Percentiles rank a stretch among this genome's conserved stretches.
Evolutionary conservation across 805 yeast species (phyloP).

Genomic region (Nakazawaea ernobii): DNA sequence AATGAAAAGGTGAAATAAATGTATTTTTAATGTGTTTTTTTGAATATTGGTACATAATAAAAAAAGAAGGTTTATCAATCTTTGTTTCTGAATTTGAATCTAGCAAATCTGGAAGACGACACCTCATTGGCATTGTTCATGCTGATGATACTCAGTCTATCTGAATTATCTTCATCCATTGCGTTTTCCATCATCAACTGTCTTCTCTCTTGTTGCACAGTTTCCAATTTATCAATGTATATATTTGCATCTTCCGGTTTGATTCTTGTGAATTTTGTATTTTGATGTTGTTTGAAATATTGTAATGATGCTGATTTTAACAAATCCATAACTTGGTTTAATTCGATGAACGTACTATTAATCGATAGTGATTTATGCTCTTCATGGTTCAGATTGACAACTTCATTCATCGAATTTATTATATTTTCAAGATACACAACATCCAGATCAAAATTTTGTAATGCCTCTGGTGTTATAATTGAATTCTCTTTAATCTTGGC

Average conservation of each 20-base stretch:
- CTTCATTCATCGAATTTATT: conserved; percentile 31
- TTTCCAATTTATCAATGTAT: conserved; percentile 50
- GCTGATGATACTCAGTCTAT: conserved; percentile 1
- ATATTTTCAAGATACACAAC: conserved; percentile 66
- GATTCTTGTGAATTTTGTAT: conserved; percentile 64
- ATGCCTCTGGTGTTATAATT: conserved; percentile 54
- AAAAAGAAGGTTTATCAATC: not conserved
- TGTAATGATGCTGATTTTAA: conserved; percentile 59
- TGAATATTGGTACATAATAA: no score
- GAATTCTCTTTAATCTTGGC: conserved; percentile 50
- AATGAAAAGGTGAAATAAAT: no score
- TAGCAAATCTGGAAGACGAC: conserved; percentile 7
- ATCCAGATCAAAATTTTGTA: conserved; percentile 73
- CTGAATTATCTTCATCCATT: conserved; percentile 2
- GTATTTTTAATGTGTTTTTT: no score
- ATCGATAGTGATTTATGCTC: conserved; percentile 35
- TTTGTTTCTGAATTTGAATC: conserved; percentile 9
- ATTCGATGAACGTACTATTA: conserved; percentile 68
- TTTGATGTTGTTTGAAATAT: conserved; percentile 51
- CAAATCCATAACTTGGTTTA: conserved; percentile 74
- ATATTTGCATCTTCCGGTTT: conserved; percentile 64
- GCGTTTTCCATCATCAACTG: not conserved
- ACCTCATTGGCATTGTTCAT: not conserved
- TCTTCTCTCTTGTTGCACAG: conserved; percentile 16
- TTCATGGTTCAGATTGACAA: conserved; percentile 15